Percentiles rank a stretch among this genome's conserved stretches.
These are phyloP conservation scores for Coemansia sp. DNA, from an alignment of 192 early-diverging fungal species.

Conservation along the genomic window DNA sequence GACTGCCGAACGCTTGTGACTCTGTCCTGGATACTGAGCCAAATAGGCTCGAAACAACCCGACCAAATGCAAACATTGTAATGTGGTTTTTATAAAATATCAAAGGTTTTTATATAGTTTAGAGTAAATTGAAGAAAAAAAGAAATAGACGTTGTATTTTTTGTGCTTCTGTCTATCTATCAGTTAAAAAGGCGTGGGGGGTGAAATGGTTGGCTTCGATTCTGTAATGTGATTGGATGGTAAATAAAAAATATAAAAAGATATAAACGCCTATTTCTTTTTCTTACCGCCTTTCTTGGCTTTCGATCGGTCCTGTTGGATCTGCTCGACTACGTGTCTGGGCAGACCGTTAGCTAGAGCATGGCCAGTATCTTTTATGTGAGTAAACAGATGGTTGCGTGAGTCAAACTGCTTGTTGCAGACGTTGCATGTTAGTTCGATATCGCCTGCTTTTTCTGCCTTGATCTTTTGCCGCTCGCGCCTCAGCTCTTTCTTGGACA, in stretches of 20 bases:
- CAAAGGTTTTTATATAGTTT: too few relatives aligned
- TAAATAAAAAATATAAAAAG: too few relatives aligned
- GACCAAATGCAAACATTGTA: too few relatives aligned
- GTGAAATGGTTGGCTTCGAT: too few relatives aligned
- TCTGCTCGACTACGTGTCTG: constrained; percentile 4
- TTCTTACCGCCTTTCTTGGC: constrained; percentile 1
- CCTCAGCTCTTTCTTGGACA: constrained; percentile 50
- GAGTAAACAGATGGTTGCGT: constrained; percentile 83
- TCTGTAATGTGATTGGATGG: too few relatives aligned
- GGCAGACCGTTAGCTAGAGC: constrained; percentile 54
- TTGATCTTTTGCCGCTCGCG: constrained; percentile 63
- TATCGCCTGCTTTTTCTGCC: constrained; percentile 19
- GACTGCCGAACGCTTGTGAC: not conserved
- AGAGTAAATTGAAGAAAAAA: not conserved
- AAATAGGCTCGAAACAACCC: too few relatives aligned
- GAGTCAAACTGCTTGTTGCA: constrained; percentile 69
- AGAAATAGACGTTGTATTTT: too few relatives aligned
- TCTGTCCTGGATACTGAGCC: too few relatives aligned
- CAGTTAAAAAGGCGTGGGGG: too few relatives aligned
- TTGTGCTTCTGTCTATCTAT: too few relatives aligned
- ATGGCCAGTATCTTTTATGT: constrained; percentile 85
- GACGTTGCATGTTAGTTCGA: constrained; percentile 67
- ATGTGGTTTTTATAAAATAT: too few relatives aligned
- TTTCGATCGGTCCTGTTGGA: constrained; percentile 4
- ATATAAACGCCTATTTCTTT: too few relatives aligned